Conservation (phyloP, 805 yeast genomes). For the Dipodascopsis uninucleata region DNA sequence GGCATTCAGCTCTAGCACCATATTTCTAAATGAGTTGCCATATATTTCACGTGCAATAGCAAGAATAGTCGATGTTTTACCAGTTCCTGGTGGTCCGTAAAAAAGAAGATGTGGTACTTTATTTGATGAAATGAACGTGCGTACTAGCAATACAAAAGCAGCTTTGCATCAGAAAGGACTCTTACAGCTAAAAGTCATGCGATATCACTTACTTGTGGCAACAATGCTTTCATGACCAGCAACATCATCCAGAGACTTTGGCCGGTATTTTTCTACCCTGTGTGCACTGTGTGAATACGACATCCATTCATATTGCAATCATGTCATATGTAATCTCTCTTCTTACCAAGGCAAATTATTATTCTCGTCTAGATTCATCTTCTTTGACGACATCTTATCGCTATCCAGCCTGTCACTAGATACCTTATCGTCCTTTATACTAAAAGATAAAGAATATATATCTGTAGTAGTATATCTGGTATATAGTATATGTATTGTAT, state of each 20-base stretch:
- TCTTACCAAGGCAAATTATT: neutral
- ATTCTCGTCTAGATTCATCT: too few species aligned
- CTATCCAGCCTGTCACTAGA: too few species aligned
- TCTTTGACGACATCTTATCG: too few species aligned
- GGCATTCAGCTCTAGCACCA: conserved; percentile 94
- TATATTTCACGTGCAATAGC: conserved; percentile 85
- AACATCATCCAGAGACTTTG: conserved; percentile 75
- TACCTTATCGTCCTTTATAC: too few species aligned
- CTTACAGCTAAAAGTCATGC: neutral
- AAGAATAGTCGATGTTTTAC: conserved; percentile 82
- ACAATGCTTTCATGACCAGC: conserved; percentile 89
- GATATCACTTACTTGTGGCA: conserved; percentile 46
- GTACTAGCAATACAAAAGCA: conserved; percentile 40
- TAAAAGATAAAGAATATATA: too few species aligned
- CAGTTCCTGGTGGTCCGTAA: conserved; percentile 95
- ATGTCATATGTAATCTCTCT: too few species aligned
- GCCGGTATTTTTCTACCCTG: conserved; percentile 94
- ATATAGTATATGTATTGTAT: too few species aligned
- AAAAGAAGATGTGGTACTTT: conserved; percentile 86
- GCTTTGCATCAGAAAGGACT: neutral
- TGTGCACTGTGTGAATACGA: neutral
- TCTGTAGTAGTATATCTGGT: too few species aligned
- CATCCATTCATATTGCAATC: too few species aligned
- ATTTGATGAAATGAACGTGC: conserved; percentile 78
- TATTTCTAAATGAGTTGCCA: conserved; percentile 71